Base-by-base conservation (phyloP, 2,329 filamentous ascomycete genomes). In the Cladosporium sphaerospermum region DNA sequence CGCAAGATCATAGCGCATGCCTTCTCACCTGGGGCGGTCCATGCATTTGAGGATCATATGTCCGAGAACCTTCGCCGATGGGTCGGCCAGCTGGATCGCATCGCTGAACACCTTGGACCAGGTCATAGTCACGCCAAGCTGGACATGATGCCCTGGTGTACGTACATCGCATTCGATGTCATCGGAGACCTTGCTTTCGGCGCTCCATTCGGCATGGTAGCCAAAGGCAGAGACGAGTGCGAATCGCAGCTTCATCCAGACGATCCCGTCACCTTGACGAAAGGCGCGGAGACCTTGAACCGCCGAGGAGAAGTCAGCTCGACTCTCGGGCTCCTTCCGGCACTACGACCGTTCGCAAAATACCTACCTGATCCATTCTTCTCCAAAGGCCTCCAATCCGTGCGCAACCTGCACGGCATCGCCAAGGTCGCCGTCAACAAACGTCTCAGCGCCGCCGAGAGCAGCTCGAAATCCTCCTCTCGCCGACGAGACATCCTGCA, bases 1-100 rank as follows among this genome's bases (percentile, higher is more conserved):
- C 62, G 67, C 2, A 69, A 68, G 37, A 66, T 68, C 36, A 64
- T 69, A 39, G 62, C 67, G 0, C 67, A 69, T 47, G 65, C 65
- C 7, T 69, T 69, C 45, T 67, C 64, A 0, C 66, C 66, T 0
- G 61, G 59, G 36, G 63, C 66, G 5, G 65, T 68, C 4, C 60
- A 62, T 16, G 62, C 55, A 0, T 69, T 69, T 52, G 67, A 68
- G 47, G 61, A 59, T 4, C 61, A 67, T 23, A 69, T 69, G 63
- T 61, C 65, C 1, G 61, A 58, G 2, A 61, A 62, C 34, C 56
- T 62, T 9, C 55, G 54, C 9, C 51, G 57, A 40, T 62, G 60
- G 60, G 55, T 59, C 5, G 41, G 43, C 8, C 57, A 61, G 18
- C 53, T 60, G 9, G 59, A 61, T 48, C 53, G 56, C 14, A 60